Conservation (phyloP, 345 rosid genomes). For the Brassica nigra region DNA sequence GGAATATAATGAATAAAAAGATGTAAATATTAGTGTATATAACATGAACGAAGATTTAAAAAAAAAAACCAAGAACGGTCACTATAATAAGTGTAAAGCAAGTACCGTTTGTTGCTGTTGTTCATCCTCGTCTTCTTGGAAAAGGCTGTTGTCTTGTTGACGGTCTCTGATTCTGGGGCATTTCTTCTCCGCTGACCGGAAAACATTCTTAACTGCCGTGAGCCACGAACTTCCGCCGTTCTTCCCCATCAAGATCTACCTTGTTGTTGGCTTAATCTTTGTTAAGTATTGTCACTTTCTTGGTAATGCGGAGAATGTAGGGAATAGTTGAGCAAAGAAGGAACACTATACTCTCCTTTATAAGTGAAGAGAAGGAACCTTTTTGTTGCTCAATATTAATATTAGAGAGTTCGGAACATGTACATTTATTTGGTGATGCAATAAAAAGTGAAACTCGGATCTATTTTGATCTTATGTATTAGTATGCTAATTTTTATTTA, state of each 20-base stretch:
- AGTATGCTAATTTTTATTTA: neutral
- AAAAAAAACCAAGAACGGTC: neutral
- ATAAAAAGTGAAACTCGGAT: conserved; percentile 10
- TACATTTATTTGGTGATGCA: conserved; percentile 4
- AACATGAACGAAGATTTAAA: neutral
- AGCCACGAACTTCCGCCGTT: conserved; percentile 73
- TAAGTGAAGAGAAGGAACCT: neutral
- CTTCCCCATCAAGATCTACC: conserved; percentile 51
- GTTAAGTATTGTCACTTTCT: neutral
- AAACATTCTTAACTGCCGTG: conserved; percentile 68
- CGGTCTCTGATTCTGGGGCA: conserved; percentile 52
- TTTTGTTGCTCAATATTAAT: conserved; percentile 16
- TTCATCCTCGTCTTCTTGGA: conserved; percentile 54
- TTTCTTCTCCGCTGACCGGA: conserved; percentile 59
- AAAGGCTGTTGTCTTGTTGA: neutral
- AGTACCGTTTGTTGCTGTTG: conserved; percentile 45
- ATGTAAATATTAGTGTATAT: neutral
- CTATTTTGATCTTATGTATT: neutral
- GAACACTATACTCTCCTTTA: conserved; percentile 10
- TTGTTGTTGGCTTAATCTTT: neutral
- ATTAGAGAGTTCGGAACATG: conserved; percentile 6
- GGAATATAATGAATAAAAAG: neutral
- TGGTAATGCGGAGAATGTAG: neutral
- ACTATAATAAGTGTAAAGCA: neutral
- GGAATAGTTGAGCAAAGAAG: neutral